phyloP scores from a whole-genome alignment of 1,284 basidiomycete species.

The Xerocomus nothofagi region DNA sequence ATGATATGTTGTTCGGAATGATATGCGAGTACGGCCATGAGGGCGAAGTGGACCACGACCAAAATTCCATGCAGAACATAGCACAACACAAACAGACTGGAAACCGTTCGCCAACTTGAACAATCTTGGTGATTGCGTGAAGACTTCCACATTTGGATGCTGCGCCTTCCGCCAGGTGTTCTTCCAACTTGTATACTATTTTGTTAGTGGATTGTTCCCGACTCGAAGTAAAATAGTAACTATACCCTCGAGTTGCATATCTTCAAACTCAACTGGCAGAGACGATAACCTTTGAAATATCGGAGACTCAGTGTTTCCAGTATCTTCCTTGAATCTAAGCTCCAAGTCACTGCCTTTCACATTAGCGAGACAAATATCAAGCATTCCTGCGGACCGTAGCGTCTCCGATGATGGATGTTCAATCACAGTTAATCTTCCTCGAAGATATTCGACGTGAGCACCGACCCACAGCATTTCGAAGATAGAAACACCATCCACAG shows the following conservation, averaged over 20 bases:
- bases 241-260: background rate
- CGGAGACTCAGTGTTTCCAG: background rate
- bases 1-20: background rate
- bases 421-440: background rate
- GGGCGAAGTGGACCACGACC: background rate
- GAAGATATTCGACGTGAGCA: background rate
- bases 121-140: too few species aligned
- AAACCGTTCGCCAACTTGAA: too few species aligned
- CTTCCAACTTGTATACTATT: background rate
- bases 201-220: background rate
- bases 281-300: background rate
- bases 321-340: background rate
- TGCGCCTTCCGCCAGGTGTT: background rate
- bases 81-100: background rate
- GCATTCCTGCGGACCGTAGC: background rate
- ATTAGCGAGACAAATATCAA: background rate
- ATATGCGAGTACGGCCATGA: background rate
- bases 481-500: background rate
- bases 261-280: background rate
- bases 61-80: background rate
- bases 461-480: conserved; percentile 1
- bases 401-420: background rate
- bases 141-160: too few species aligned
- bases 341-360: background rate
- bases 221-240: background rate